phyloP scores from a whole-genome alignment of 495 filamentous ascomycete genomes.

The Parmelia sp. region DNA sequence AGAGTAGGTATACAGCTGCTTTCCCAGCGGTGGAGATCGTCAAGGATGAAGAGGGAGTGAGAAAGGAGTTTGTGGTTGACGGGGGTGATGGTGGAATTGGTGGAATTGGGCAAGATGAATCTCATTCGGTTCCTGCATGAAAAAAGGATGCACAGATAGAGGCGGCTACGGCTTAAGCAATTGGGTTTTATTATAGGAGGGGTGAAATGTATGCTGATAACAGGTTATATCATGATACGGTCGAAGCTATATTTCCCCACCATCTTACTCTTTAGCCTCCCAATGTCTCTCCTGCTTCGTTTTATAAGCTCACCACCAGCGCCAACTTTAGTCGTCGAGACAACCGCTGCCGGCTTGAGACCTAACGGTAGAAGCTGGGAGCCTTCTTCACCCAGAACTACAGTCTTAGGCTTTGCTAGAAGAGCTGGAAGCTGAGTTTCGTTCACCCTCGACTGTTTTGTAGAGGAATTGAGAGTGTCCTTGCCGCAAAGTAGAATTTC shows the following conservation, averaged over 20 bases:
- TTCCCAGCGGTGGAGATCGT: conserved; percentile 15
- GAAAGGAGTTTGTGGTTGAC: background rate
- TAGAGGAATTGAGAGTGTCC: conserved; percentile 33
- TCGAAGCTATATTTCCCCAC: conserved; percentile 73
- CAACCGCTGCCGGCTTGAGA: conserved; percentile 54
- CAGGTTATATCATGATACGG: conserved; percentile 51
- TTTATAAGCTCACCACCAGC: conserved; percentile 57
- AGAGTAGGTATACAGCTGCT: conserved; percentile 27
- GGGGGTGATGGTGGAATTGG: conserved; percentile 1
- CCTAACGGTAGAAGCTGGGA: conserved; percentile 58
- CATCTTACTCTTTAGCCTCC: conserved; percentile 63
- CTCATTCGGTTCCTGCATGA: background rate
- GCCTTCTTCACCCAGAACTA: conserved; percentile 27
- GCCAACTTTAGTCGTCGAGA: conserved; percentile 52
- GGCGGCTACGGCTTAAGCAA: conserved; percentile 5
- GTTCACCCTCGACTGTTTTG: conserved; percentile 15
- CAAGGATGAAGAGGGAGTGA: background rate
- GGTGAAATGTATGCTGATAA: background rate
- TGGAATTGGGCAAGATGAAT: background rate
- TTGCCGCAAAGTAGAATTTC: conserved; percentile 64
- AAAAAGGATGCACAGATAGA: background rate
- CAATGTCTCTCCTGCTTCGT: conserved; percentile 62
- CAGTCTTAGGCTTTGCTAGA: conserved; percentile 17
- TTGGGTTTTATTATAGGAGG: background rate
- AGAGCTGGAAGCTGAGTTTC: conserved; percentile 26